Evolutionary conservation across 2,329 filamentous ascomycete genomes (phyloP), one percentile per base, ranked within the genome.

Genomic region (Colletotrichum shisoi): DNA sequence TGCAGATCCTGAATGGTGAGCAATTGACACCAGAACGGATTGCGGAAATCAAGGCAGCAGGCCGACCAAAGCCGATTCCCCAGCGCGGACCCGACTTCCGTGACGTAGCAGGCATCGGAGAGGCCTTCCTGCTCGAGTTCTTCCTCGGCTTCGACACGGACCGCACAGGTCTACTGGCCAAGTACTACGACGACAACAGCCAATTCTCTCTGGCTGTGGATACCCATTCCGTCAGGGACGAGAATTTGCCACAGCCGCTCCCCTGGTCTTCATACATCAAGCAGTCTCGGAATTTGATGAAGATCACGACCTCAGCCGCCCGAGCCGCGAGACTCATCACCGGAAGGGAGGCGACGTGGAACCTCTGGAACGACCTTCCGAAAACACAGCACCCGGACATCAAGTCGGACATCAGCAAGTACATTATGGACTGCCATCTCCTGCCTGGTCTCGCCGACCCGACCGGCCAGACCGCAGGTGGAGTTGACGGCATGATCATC

Each of bases 371-470:
- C 62, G 80, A 80, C 3, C 82, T 97, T 3, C 93, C 93, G 0
- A 79, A 81, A 46, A 94, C 92, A 9, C 86, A 85, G 51, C 93
- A 97, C 75, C 90, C 92, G 1, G 85, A 90, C 72, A 85, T 96
- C 69, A 81, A 84, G 56, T 79, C 84, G 1, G 86, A 92, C 53
- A 79, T 88, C 13, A 83, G 86, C 73, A 91, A 93, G 72, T 96
- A 93, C 83, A 86, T 93, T 59, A 88, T 96, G 74, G 93, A 96
- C 77, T 94, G 92, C 71, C 89, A 93, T 72, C 85, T 90, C 17
- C 81, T 94, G 40, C 86, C 89, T 1, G 88, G 89, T 40, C 83
- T 96, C 27, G 84, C 85, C 3, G 92, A 96, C 72, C 89, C 88
- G 3, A 85, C 84, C 13, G 87, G 88, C 1, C 83, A 89, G 70